These are phyloP conservation scores for Fusarium marasasianum DNA, from an alignment of 2,329 filamentous ascomycete species.

Conservation along the genomic window DNA sequence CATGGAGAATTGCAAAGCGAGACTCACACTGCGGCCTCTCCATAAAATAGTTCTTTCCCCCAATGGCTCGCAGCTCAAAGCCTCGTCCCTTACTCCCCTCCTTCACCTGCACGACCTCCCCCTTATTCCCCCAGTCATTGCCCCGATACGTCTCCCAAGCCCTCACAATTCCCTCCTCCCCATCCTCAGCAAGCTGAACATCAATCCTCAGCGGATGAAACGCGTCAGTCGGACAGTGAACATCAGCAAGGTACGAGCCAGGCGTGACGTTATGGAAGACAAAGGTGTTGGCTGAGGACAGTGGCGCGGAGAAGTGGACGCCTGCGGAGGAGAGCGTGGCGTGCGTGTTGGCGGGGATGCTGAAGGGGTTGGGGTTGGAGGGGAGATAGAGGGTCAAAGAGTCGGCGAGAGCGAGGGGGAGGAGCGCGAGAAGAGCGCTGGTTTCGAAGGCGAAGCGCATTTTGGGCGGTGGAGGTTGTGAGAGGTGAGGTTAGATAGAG, in stretches of 20 bases:
- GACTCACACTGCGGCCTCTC: slow-evolving; percentile 79
- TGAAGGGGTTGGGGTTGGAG: slow-evolving; percentile 59
- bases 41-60: slow-evolving; percentile 78
- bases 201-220: slow-evolving; percentile 88
- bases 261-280: slow-evolving; percentile 76
- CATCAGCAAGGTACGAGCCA: slow-evolving; percentile 83
- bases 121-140: slow-evolving; percentile 90
- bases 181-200: slow-evolving; percentile 52
- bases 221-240: slow-evolving; percentile 77
- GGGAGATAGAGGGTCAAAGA: slow-evolving; percentile 58
- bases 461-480: background rate
- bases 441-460: slow-evolving; percentile 51
- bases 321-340: slow-evolving; percentile 63
- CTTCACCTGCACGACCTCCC: slow-evolving; percentile 64
- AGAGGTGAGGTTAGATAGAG: slow-evolving; percentile 7
- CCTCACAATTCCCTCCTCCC: slow-evolving; percentile 56
- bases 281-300: slow-evolving; percentile 76
- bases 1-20: background rate
- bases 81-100: slow-evolving; percentile 50
- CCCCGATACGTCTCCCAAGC: slow-evolving; percentile 89
- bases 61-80: slow-evolving; percentile 71
- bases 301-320: slow-evolving; percentile 61
- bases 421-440: slow-evolving; percentile 49
- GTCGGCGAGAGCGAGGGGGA: slow-evolving; percentile 47
- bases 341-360: slow-evolving; percentile 72